These are phyloP conservation scores for Suhomyces canberraensis DNA, from an alignment of 805 yeast genomes.

Conservation along the genomic window DNA sequence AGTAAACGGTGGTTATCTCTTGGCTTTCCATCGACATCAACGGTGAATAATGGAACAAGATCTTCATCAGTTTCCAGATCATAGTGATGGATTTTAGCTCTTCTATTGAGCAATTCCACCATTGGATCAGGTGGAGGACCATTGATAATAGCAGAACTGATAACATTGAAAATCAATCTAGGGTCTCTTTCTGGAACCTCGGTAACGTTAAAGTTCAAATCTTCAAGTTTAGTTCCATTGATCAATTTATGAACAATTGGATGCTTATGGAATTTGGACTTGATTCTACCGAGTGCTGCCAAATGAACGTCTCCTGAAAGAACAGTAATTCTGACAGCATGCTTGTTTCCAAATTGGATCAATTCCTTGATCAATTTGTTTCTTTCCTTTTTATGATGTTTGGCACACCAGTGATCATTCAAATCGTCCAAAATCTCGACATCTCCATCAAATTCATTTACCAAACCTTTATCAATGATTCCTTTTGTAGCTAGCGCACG, in stretches of 20 bases:
- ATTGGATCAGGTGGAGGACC: slow-evolving; percentile 90
- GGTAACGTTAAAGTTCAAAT: slow-evolving; percentile 38
- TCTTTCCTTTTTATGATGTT: slow-evolving; percentile 81
- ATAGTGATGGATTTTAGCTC: slow-evolving; percentile 68
- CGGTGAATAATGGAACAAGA: slow-evolving; percentile 65
- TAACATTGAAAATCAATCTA: slow-evolving; percentile 74
- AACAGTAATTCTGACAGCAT: slow-evolving; percentile 75
- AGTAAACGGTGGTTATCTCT: slow-evolving; percentile 52
- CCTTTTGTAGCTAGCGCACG: slow-evolving; percentile 60
- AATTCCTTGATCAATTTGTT: slow-evolving; percentile 62
- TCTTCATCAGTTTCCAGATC: slow-evolving; percentile 71
- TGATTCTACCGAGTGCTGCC: slow-evolving; percentile 77
- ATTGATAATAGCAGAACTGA: slow-evolving; percentile 87
- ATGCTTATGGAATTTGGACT: slow-evolving; percentile 48
- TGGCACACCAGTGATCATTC: slow-evolving; percentile 96
- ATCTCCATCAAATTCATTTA: slow-evolving; percentile 89
- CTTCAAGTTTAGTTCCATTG: slow-evolving; percentile 25
- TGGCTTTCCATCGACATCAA: slow-evolving; percentile 52
- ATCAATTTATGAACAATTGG: slow-evolving; percentile 23
- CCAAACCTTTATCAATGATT: slow-evolving; percentile 61
- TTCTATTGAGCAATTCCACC: slow-evolving; percentile 66
- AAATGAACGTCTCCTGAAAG: slow-evolving; percentile 93
- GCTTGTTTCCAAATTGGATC: slow-evolving; percentile 59
- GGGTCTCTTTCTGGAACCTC: slow-evolving; percentile 65
- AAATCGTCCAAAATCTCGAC: slow-evolving; percentile 90